Evolutionary conservation across 73 alveolate genomes (phyloP).

Genomic region (Paramecium caudatum): DNA sequence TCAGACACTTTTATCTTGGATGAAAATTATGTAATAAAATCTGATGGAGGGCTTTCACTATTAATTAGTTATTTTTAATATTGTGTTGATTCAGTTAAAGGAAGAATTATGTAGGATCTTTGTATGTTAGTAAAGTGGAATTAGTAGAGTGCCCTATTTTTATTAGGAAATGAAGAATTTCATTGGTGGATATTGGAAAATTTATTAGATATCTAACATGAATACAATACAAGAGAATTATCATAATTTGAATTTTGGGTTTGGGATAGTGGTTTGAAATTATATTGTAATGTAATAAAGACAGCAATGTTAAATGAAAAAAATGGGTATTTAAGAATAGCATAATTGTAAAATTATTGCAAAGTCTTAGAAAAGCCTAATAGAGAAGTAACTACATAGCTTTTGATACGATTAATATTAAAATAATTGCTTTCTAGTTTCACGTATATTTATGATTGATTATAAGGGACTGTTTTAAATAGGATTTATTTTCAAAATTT

Average conservation of each 20-base stretch:
- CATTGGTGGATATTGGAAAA: conserved; percentile 59
- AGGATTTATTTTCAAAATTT: background rate
- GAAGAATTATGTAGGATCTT: conserved; percentile 55
- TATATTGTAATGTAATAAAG: conserved; percentile 35
- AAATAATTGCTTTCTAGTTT: conserved; percentile 36
- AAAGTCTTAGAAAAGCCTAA: background rate
- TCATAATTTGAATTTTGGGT: conserved; percentile 53
- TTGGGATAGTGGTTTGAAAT: conserved; percentile 68
- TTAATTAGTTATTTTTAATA: conserved; percentile 51
- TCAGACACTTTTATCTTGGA: conserved; percentile 54
- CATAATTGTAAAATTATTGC: background rate
- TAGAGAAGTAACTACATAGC: background rate
- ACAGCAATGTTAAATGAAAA: conserved; percentile 1
- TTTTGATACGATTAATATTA: conserved; percentile 16
- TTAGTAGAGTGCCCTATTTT: conserved; percentile 1
- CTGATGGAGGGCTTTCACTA: conserved; percentile 52
- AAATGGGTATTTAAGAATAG: background rate
- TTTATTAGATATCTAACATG: conserved; percentile 3
- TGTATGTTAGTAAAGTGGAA: conserved; percentile 68
- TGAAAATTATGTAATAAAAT: conserved; percentile 55
- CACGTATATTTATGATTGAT: background rate
- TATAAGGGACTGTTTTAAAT: conserved; percentile 16
- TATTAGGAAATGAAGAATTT: conserved; percentile 62
- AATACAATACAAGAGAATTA: conserved; percentile 42
- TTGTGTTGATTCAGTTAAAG: conserved; percentile 64